phyloP scores from a whole-genome alignment of 108 stramenopile species.

The Heterococcus sp. region DNA sequence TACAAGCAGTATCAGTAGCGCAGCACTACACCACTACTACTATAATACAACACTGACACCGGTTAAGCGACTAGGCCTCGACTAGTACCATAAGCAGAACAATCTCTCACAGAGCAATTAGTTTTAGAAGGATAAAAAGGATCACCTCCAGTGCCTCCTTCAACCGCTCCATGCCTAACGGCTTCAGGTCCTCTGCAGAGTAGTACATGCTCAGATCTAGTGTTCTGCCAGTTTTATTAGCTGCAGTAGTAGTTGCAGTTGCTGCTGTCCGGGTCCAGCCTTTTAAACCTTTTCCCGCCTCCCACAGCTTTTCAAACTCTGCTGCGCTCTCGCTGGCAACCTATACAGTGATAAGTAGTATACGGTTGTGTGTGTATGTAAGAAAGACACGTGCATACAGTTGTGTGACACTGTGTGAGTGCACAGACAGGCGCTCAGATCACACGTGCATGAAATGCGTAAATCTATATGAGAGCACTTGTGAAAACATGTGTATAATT shows the following conservation, averaged over 20 bases:
- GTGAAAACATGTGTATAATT: too few species aligned
- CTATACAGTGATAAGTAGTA: neutral
- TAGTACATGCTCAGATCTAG: slow-evolving; percentile 27
- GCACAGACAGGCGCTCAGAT: too few species aligned
- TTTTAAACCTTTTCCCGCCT: slow-evolving; percentile 11
- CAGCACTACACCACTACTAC: too few species aligned
- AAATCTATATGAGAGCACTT: too few species aligned
- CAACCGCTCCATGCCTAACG: slow-evolving; percentile 72
- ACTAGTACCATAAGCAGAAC: neutral
- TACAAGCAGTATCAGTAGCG: too few species aligned
- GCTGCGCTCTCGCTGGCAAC: slow-evolving; percentile 13
- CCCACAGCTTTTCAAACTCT: slow-evolving; percentile 26
- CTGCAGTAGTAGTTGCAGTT: neutral
- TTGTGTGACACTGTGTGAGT: too few species aligned
- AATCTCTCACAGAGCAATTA: neutral
- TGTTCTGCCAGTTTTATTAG: neutral
- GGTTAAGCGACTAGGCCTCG: neutral
- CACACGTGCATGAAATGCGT: too few species aligned
- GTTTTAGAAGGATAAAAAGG: too few species aligned
- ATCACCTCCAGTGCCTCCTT: slow-evolving; percentile 73
- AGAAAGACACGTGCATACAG: too few species aligned
- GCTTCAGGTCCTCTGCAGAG: slow-evolving; percentile 44
- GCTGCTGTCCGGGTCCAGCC: slow-evolving; percentile 6
- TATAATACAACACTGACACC: neutral
- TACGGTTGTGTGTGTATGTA: too few species aligned